Percentiles rank a stretch among this genome's conserved stretches.
These are phyloP conservation scores for Mimosa bimucronata DNA, from an alignment of 306 rosid genomes.

Conservation along the genomic window DNA sequence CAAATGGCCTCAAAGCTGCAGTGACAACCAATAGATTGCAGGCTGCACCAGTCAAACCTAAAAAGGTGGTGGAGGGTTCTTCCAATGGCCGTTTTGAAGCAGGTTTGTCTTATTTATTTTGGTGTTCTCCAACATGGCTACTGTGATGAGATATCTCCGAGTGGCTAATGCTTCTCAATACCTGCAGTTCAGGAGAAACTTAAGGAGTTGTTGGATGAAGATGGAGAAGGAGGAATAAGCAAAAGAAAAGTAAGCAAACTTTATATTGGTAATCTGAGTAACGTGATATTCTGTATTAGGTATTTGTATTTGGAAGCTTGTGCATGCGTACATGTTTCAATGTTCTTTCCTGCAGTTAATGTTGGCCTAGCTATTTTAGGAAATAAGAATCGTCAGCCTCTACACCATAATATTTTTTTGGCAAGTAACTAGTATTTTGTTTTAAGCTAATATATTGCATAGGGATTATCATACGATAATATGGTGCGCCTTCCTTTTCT, in stretches of 20 bases:
- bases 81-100: conserved; percentile 77
- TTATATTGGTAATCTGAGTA: conserved; percentile 12
- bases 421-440: not conserved
- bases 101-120: conserved; percentile 59
- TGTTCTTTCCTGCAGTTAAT: conserved; percentile 35
- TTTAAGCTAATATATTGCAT: not conserved
- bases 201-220: conserved; percentile 85
- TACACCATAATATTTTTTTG: conserved; percentile 3
- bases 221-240: conserved; percentile 96
- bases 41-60: conserved; percentile 58
- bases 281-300: conserved; percentile 25
- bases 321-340: conserved; percentile 12
- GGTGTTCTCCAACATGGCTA: conserved; percentile 24
- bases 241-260: conserved; percentile 79
- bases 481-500: conserved; percentile 21
- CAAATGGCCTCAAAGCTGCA: conserved; percentile 49
- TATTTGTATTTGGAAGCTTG: conserved; percentile 40
- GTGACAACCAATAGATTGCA: conserved; percentile 52
- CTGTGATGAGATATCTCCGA: conserved; percentile 25
- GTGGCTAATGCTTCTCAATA: conserved; percentile 41
- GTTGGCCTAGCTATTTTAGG: conserved; percentile 18
- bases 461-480: not conserved
- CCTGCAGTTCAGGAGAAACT: conserved; percentile 95
- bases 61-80: conserved; percentile 70
- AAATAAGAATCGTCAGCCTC: conserved; percentile 23